Evolutionary conservation across 306 rosid species (phyloP).

Genomic region (Lathyrus oleraceus): DNA sequence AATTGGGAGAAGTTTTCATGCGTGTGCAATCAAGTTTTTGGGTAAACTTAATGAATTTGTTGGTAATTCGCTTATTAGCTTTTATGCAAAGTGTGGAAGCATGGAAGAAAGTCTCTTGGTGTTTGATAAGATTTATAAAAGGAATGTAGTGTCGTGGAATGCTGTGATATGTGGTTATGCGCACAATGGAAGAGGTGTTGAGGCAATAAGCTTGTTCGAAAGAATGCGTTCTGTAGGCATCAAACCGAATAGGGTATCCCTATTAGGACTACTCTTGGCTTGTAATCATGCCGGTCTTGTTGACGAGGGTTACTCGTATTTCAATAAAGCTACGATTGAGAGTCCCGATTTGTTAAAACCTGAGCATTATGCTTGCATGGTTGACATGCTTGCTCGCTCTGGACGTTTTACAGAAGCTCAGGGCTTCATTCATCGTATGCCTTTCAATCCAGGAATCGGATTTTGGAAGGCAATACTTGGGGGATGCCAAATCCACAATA

Average conservation of each 20-base stretch:
- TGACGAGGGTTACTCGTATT: slow-evolving; percentile 67
- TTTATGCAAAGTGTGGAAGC: slow-evolving; percentile 85
- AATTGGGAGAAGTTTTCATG: slow-evolving; percentile 78
- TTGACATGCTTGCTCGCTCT: slow-evolving; percentile 75
- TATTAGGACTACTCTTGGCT: slow-evolving; percentile 86
- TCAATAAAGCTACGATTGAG: slow-evolving; percentile 53
- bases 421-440: slow-evolving; percentile 56
- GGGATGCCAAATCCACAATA: slow-evolving; percentile 86
- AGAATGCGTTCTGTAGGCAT: slow-evolving; percentile 53
- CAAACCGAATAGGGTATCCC: slow-evolving; percentile 62
- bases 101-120: slow-evolving; percentile 73
- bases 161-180: slow-evolving; percentile 88
- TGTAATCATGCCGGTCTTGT: slow-evolving; percentile 90
- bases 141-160: slow-evolving; percentile 82
- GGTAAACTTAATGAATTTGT: slow-evolving; percentile 68
- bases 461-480: slow-evolving; percentile 96
- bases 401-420: slow-evolving; percentile 69
- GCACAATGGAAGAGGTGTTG: slow-evolving; percentile 79
- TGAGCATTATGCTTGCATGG: slow-evolving; percentile 94
- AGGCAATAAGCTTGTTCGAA: slow-evolving; percentile 68
- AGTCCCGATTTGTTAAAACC: slow-evolving; percentile 58
- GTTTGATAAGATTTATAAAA: slow-evolving; percentile 52
- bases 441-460: slow-evolving; percentile 78
- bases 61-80: slow-evolving; percentile 68
- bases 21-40: slow-evolving; percentile 75